phyloP scores from a whole-genome alignment of 257 asterid genomes.

The Capsicum baccatum region DNA sequence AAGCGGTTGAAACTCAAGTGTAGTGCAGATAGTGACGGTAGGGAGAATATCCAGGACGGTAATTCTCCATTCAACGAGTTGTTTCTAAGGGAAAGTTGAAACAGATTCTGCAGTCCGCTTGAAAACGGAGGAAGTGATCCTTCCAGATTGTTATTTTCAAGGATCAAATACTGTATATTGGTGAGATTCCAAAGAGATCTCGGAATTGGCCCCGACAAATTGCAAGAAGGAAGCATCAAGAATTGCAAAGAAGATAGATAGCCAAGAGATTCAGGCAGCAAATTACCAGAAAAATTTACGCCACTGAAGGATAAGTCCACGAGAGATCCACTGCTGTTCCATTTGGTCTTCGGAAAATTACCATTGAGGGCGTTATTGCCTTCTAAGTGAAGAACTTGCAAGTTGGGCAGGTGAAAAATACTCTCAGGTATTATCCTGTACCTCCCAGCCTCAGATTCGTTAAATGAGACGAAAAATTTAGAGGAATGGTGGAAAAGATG shows the following conservation, averaged over 20 bases:
- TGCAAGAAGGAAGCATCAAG: slow-evolving; percentile 27
- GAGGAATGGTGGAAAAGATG: slow-evolving; percentile 36
- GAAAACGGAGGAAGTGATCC: slow-evolving; percentile 31
- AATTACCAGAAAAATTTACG: slow-evolving; percentile 29
- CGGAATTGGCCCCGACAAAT: neutral
- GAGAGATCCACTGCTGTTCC: slow-evolving; percentile 32
- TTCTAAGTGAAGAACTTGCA: neutral
- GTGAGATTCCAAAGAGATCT: slow-evolving; percentile 33
- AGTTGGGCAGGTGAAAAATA: slow-evolving; percentile 33
- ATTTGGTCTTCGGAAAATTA: slow-evolving; percentile 26
- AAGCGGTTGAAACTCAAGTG: slow-evolving; percentile 23
- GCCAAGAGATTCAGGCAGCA: slow-evolving; percentile 36
- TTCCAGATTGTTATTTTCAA: neutral
- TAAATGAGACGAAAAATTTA: slow-evolving; percentile 34
- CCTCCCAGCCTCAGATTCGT: slow-evolving; percentile 4
- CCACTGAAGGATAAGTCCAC: neutral
- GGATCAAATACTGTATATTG: neutral
- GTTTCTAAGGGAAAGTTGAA: neutral
- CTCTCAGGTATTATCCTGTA: slow-evolving; percentile 21
- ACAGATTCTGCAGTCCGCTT: slow-evolving; percentile 27
- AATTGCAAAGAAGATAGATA: slow-evolving; percentile 13
- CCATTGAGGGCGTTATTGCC: slow-evolving; percentile 28
- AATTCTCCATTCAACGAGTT: slow-evolving; percentile 30
- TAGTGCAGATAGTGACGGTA: slow-evolving; percentile 29
- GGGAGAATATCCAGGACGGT: slow-evolving; percentile 36